Base-by-base conservation (phyloP, 345 rosid genomes). In the Gossypium raimondii region DNA sequence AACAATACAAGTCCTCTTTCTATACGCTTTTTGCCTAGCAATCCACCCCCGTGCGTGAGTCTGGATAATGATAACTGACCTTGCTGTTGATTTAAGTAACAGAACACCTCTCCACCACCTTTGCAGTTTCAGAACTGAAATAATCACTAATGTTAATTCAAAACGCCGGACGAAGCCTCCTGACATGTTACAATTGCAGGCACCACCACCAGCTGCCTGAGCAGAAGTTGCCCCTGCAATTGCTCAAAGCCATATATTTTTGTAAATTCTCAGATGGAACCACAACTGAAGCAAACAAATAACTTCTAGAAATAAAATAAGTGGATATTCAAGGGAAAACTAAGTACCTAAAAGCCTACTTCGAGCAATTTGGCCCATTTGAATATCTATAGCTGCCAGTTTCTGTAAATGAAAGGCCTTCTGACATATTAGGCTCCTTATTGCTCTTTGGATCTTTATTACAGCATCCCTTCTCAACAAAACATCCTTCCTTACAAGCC, bases 51-150 rank as follows among this genome's bases (percentile, higher is more conserved):
- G 87, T 63, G 86, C 59, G 75, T 80, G 81, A 43, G 85, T 82
- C 75, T 92, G 98, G 75, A 94, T 86, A 57, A 80, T 18, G 68
- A 83, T 81, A 45, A 87, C 88, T 69, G 95, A 83, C 55, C 71
- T 83, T 74, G 63, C 79, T 84, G 84, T 87, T 75, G 74, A 60
- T 75, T 88, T 88, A 51, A 62, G 83, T 75, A 81, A 75, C 59
- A 84, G 56, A 70, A 85, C 73, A 72, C 59, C 73, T 80, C 86
- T 94, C 98, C 97, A 94, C 95, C 95, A 91, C 81, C 93, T 84
- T 78, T 94, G 97, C 79, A 91, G 79, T 85, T 84, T 91, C 70
- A 87, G 61, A 77, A 88, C 82, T n/a, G 89, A 83, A 71, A 58
- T 75, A 67, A 82, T 50, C 34, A 79, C 17, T 43, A 72, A 13